These are phyloP conservation scores for Termitomyces sp. DNA, from an alignment of 768 basidiomycete genomes.

Conservation along the genomic window DNA sequence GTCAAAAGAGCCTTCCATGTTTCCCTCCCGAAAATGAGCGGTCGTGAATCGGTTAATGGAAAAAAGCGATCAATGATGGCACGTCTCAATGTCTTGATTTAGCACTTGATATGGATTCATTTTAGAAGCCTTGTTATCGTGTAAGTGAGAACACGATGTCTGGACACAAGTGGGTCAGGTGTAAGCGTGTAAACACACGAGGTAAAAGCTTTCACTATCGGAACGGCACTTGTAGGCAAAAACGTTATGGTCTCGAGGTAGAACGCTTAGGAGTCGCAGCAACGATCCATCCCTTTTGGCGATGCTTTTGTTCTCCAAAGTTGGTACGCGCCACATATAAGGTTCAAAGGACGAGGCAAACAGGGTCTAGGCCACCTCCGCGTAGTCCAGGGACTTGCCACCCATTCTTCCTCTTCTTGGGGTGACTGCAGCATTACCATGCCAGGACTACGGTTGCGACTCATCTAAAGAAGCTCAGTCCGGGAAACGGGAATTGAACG, in stretches of 20 bases:
- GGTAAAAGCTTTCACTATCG: slow-evolving; percentile 1
- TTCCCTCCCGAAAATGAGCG: neutral
- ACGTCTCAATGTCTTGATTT: neutral
- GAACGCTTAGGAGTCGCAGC: neutral
- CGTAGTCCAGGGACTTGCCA: slow-evolving; percentile 12
- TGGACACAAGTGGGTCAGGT: slow-evolving; percentile 8
- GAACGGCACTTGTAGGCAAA: neutral
- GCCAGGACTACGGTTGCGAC: neutral
- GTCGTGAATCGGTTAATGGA: neutral
- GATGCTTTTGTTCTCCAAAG: slow-evolving; percentile 3
- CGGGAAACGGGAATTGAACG: neutral
- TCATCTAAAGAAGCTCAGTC: neutral
- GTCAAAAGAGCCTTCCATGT: too few species aligned
- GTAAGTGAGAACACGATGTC: neutral
- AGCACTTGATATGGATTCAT: neutral
- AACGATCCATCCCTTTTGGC: slow-evolving; percentile 2
- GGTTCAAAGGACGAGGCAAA: neutral
- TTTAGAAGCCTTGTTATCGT: neutral
- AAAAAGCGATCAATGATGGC: neutral
- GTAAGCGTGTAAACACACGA: slow-evolving; percentile 4
- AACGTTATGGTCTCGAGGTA: slow-evolving; percentile 6
- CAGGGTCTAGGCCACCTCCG: slow-evolving; percentile 1
- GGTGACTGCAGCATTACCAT: slow-evolving; percentile 2
- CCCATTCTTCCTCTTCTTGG: neutral
- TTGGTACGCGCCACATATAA: slow-evolving; percentile 12